Evolutionary conservation across 2,329 filamentous ascomycete genomes (phyloP), one percentile per base, ranked within the genome.

Genomic region (Alternaria atra): DNA sequence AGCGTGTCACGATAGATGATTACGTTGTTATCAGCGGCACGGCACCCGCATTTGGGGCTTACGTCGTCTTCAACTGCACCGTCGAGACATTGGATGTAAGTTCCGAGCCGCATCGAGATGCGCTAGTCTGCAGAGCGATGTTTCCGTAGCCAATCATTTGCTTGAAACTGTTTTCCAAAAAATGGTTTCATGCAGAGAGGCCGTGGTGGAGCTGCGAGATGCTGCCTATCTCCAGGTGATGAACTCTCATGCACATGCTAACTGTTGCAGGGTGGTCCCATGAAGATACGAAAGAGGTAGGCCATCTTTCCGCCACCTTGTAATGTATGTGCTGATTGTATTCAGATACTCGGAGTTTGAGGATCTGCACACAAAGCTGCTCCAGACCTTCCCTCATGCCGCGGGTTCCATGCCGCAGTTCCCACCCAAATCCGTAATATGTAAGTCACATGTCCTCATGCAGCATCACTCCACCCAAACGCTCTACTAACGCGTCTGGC

Each of bases 271-370:
- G 85, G 86, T 52, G 83, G 84, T 25, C 83, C 84, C 25, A 87
- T 89, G 75, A 83, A 80, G 55, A 83, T 88, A 64, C 83, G 85
- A 44, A 89, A 89, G 80, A 84, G 87, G 84, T 87, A 73, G 40
- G 55, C 48, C 27, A 35, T 6, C 48, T 32, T 32, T 29, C 51
- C 12, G 30, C n/a, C 30, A 4, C 23, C 32, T 39, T 50, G 12
- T 34, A 53, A 27, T 25, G 40, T 20, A 54, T 27, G 46, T 57
- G 69, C 70, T 78, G 66, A 66, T 69, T 42, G 51, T 10, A 30
- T 43, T n/a, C 64, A 83, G 94, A 76, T 98, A 97, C 79, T 97
- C 94, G 0, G 94, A 98, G 77, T 98, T 98, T 74, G 93, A 96
- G 77, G 88, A 91, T 57, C 86, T 99, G 62, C 87, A 93, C 55